phyloP scores from a whole-genome alignment of 2,329 filamentous ascomycete genomes.

The Capronia americana region DNA sequence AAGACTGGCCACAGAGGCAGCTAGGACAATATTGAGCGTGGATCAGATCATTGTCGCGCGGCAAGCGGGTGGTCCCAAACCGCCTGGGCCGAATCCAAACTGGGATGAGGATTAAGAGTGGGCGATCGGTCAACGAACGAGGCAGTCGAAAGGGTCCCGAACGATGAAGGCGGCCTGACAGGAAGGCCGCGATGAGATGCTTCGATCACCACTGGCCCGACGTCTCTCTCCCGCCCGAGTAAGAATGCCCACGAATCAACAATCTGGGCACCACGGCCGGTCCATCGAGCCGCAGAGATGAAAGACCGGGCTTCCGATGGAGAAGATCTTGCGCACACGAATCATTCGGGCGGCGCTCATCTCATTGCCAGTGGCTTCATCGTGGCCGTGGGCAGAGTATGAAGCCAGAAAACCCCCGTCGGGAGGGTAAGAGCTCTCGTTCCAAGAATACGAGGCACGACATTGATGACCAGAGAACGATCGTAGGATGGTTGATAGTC shows the following conservation, averaged over 20 bases:
- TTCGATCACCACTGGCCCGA: background rate
- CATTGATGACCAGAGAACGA: background rate
- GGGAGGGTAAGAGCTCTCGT: background rate
- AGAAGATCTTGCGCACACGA: background rate
- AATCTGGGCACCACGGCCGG: too few relatives aligned
- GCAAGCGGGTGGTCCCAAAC: slow-evolving; percentile 96
- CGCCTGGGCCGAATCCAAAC: slow-evolving; percentile 86
- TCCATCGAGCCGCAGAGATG: background rate
- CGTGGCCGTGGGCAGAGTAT: background rate
- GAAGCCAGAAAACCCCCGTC: background rate
- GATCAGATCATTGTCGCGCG: slow-evolving; percentile 99
- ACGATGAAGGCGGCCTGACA: background rate
- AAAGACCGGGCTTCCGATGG: background rate
- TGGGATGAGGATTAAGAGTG: slow-evolving; percentile 67
- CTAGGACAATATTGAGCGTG: slow-evolving; percentile 90
- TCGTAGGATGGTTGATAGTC: background rate
- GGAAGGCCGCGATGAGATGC: background rate
- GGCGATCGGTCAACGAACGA: background rate
- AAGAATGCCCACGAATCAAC: background rate
- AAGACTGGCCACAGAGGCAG: slow-evolving; percentile 92
- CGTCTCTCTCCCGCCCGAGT: background rate
- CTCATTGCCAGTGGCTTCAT: background rate
- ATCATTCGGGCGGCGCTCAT: too few relatives aligned
- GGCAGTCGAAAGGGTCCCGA: background rate
- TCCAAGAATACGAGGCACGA: background rate